Evolutionary conservation across 1,284 basidiomycete species (phyloP), one percentile per base, ranked within the genome.

Genomic region (Anthracocystis setariae): DNA sequence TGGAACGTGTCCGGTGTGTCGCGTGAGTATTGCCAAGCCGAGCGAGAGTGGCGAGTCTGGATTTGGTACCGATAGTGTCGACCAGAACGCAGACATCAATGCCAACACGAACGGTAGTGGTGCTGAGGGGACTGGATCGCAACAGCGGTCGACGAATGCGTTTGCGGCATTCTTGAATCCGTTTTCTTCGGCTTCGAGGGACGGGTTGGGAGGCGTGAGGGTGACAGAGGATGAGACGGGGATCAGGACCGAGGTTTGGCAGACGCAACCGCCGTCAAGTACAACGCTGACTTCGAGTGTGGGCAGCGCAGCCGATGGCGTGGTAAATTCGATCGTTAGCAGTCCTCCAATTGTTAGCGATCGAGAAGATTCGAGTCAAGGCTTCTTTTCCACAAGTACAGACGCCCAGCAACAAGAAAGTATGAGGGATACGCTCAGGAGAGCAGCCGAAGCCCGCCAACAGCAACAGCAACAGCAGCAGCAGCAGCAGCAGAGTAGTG

Each of bases 1-100:
- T 33, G 78, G 76, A 9, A 75, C 76, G 0, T 80, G 78, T 33
- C 78, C 78, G n/a, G 72, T 80, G n/a, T 80, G 78, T 25, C 45
- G 78, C 23, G 35, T 68, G 23, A 64, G 64, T 18, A 68, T 75
- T 40, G 73, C 51, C 27, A 69, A 65, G 58, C 55, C 64, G 7
- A 23, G 42, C 5, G 62, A 48, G 2, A 53, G 55, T 18, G 39
- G 18, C 20, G 39, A 15, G 18, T 17, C 13, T 38, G 23, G 17
- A 12, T 17, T 9, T 13, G 8, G 8, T n/a, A 12, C 25, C 45
- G 18, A 18, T 24, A 8, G 13, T 20, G 24, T 13, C 37, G 18
- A 21, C 21, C 18, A 18, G 35, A 40, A 50, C 32, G 2, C 38
- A 27, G 32, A 13, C 29, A 12, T 12, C 29, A 29, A 12, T 12